A percentile compares a stretch with the other conserved stretches of the same genome.
phyloP scores from a whole-genome alignment of 2,329 filamentous ascomycete genomes.

The Diaporthe velutina region DNA sequence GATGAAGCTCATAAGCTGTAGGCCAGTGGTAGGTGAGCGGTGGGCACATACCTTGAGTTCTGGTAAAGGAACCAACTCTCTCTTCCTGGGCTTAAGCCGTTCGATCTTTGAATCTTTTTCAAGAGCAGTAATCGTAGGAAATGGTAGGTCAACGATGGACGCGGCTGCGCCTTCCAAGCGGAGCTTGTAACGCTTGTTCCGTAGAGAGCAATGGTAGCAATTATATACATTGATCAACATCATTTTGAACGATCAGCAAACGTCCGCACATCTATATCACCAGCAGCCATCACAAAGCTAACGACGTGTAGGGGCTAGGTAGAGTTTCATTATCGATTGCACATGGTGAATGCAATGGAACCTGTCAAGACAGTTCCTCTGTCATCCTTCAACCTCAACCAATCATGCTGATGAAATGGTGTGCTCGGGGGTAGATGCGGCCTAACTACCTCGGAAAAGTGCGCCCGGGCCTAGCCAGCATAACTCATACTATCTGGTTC shows the following conservation, averaged over 20 bases:
- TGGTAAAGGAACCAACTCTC: background rate
- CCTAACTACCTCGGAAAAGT: too few relatives aligned
- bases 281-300: background rate
- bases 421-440: background rate
- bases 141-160: background rate
- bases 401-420: background rate
- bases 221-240: background rate
- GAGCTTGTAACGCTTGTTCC: background rate
- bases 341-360: background rate
- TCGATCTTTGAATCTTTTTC: too few relatives aligned
- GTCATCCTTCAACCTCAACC: background rate
- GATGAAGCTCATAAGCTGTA: too few relatives aligned
- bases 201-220: too few relatives aligned
- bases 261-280: background rate
- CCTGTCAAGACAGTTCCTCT: background rate
- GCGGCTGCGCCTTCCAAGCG: background rate
- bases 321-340: background rate
- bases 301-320: background rate
- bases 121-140: too few relatives aligned
- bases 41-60: background rate
- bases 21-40: background rate
- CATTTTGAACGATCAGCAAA: background rate
- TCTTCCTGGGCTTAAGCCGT: background rate
- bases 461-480: too few relatives aligned
- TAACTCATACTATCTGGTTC: conserved; percentile 4